These are phyloP conservation scores for Fomes fomentarius DNA, from an alignment of 1,284 basidiomycete species.

Conservation along the genomic window DNA sequence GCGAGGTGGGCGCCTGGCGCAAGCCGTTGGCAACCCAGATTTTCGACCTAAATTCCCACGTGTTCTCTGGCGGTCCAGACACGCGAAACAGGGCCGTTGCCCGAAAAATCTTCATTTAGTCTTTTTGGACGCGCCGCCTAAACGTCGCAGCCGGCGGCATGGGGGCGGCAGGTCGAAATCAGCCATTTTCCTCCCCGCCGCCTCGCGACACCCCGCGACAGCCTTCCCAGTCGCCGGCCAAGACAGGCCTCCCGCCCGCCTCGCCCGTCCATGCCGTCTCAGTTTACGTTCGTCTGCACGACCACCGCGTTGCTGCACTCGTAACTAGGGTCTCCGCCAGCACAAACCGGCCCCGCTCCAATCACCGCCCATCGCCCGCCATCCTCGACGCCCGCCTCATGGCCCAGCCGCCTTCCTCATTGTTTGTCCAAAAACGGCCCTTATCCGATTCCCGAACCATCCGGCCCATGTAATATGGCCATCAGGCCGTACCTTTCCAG, in stretches of 20 bases:
- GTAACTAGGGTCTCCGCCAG: constrained; percentile 5
- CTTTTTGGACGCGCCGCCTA: constrained; percentile 19
- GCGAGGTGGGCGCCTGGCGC: constrained; percentile 28
- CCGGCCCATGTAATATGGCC: constrained; percentile 16
- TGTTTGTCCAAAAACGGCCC: constrained; percentile 7
- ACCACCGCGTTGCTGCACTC: not conserved
- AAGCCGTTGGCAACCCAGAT: constrained; percentile 27
- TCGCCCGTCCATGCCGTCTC: not conserved
- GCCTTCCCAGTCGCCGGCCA: constrained; percentile 1
- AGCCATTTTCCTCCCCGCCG: constrained; percentile 11
- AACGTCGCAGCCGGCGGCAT: constrained; percentile 15
- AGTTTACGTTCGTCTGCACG: constrained; percentile 13
- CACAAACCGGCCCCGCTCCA: constrained; percentile 12
- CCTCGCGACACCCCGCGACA: constrained; percentile 17
- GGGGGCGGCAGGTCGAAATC: constrained; percentile 11
- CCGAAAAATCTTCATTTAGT: constrained; percentile 28
- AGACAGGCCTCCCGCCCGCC: not conserved
- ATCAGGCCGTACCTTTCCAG: constrained; percentile 21
- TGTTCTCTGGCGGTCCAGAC: constrained; percentile 19
- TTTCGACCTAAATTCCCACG: constrained; percentile 27
- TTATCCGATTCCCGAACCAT: constrained; percentile 13
- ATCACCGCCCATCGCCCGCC: constrained; percentile 10
- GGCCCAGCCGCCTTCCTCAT: constrained; percentile 15
- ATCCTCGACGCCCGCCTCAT: constrained; percentile 2
- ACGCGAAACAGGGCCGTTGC: constrained; percentile 28